A percentile compares a stretch with the other conserved stretches of the same genome.
These are phyloP conservation scores for Urochloa ruziziensis DNA, from an alignment of 176 grass and related monocot genomes.

Conservation along the genomic window DNA sequence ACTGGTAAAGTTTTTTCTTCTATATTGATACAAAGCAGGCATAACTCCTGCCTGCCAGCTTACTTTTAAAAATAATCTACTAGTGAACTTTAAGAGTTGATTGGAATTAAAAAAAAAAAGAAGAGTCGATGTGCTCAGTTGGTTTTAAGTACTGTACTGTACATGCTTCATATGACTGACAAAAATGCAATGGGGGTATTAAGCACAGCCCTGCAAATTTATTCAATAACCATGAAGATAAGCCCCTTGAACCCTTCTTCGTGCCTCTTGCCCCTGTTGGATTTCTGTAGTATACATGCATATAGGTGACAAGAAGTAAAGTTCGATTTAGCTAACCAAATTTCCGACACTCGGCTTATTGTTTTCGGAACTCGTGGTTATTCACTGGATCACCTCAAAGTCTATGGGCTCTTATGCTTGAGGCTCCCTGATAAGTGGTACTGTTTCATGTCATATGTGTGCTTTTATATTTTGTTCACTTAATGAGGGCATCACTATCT, in stretches of 20 bases:
- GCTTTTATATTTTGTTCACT: slow-evolving; percentile 6
- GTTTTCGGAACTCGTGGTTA: background rate
- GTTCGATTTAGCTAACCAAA: background rate
- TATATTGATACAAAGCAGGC: too few species aligned
- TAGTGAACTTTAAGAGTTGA: background rate
- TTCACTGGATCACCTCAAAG: background rate
- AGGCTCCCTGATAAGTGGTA: background rate
- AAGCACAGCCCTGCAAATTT: background rate
- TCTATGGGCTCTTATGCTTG: background rate
- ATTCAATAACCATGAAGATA: background rate
- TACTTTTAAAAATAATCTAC: too few species aligned
- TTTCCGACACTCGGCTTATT: background rate
- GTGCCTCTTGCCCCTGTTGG: background rate
- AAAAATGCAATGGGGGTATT: background rate
- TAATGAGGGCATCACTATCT: background rate
- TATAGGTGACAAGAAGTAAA: background rate
- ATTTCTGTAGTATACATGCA: background rate
- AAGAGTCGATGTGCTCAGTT: background rate
- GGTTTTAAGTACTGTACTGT: background rate
- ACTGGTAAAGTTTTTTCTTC: too few species aligned
- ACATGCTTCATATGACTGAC: background rate
- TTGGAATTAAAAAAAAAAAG: background rate
- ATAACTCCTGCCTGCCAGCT: too few species aligned
- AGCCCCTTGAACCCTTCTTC: background rate
- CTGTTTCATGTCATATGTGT: background rate